Conservation (phyloP, 306 rosid genomes). For the Delonix regia region DNA sequence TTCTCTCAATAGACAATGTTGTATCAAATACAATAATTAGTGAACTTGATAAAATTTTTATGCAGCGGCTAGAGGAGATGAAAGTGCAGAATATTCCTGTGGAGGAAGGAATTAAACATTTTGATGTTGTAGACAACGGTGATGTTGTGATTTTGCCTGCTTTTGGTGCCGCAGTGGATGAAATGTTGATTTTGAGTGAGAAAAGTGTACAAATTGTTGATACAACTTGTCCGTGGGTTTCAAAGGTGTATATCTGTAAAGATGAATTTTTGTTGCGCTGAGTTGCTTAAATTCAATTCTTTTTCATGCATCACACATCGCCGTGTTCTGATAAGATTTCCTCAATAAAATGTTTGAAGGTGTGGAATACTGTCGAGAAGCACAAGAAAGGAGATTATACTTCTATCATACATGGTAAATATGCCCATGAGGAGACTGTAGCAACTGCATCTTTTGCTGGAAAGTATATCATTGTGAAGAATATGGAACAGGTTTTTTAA, state of each 20-base stretch:
- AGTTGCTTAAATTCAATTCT: conserved; percentile 17
- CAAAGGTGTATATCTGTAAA: conserved; percentile 62
- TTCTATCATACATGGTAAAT: conserved; percentile 91
- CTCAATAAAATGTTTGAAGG: conserved; percentile 55
- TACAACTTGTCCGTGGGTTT: conserved; percentile 99
- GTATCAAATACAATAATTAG: background rate
- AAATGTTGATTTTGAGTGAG: conserved; percentile 82
- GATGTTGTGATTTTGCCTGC: conserved; percentile 98
- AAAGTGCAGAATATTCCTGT: conserved; percentile 70
- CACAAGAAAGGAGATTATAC: conserved; percentile 95
- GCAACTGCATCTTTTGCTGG: conserved; percentile 99
- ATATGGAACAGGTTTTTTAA: conserved; percentile 76
- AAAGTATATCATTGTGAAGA: conserved; percentile 81
- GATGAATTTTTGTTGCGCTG: conserved; percentile 10
- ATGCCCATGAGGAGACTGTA: conserved; percentile 90
- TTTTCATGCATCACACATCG: conserved; percentile 14
- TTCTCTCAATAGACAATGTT: background rate
- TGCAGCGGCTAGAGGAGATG: conserved; percentile 90
- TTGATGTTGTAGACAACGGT: conserved; percentile 74
- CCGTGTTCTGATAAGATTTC: conserved; percentile 32
- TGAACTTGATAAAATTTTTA: conserved; percentile 22
- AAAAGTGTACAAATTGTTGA: conserved; percentile 89
- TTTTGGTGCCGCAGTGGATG: conserved; percentile 97
- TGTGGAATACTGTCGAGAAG: conserved; percentile 90
- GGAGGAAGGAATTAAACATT: conserved; percentile 71